Evolutionary conservation across 345 rosid species (phyloP).

Genomic region (Euphorbia tirucalli): DNA sequence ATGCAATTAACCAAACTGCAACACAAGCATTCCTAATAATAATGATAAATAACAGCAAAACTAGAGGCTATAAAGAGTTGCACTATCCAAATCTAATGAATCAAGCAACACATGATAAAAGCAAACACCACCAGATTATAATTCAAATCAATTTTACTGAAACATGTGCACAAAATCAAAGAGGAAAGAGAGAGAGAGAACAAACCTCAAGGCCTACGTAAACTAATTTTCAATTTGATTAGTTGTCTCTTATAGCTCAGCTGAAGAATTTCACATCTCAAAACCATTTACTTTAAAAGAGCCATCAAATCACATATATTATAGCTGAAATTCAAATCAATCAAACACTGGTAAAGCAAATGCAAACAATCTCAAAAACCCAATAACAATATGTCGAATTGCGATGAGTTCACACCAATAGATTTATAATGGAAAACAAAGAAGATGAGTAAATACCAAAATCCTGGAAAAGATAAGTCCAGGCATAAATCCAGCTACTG

Average conservation of each 20-base stretch:
- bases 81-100: neutral
- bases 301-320: no score
- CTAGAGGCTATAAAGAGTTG: neutral
- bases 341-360: no score
- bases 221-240: no score
- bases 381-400: no score
- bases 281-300: no score
- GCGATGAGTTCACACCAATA: no score
- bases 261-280: no score
- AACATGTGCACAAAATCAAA: neutral
- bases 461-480: no score
- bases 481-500: no score
- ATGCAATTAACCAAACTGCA: neutral
- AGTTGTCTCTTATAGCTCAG: no score
- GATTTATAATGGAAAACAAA: neutral
- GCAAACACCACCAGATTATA: neutral
- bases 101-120: neutral
- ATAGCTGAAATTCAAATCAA: no score
- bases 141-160: neutral
- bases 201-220: constrained; percentile 69
- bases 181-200: constrained; percentile 7
- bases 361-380: no score
- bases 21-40: neutral
- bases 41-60: neutral
- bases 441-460: constrained; percentile 50